These are phyloP conservation scores for Vicia villosa DNA, from an alignment of 306 rosid genomes.

Conservation along the genomic window DNA sequence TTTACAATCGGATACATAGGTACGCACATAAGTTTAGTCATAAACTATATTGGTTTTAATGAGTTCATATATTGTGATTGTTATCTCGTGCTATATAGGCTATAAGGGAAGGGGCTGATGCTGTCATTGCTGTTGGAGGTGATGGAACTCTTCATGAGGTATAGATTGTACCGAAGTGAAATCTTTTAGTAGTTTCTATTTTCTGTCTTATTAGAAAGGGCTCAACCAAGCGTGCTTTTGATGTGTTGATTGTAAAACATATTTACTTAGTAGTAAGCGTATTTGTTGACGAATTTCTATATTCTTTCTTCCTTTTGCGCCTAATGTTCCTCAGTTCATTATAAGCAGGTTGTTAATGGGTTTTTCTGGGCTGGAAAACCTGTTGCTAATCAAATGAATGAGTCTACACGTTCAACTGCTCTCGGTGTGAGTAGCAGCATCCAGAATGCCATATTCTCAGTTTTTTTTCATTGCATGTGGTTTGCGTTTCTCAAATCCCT, in stretches of 20 bases:
- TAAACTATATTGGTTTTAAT: not conserved
- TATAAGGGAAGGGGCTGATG: slow-evolving; percentile 85
- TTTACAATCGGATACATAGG: not conserved
- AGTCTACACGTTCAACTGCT: slow-evolving; percentile 71
- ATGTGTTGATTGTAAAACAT: not conserved
- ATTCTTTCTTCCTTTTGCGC: not conserved
- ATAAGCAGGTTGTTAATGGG: slow-evolving; percentile 89
- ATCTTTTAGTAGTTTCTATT: slow-evolving; percentile 14
- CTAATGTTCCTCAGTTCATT: slow-evolving; percentile 27
- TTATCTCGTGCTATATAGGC: slow-evolving; percentile 57
- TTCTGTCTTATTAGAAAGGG: slow-evolving; percentile 1
- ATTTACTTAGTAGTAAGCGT: not conserved
- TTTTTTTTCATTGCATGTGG: slow-evolving; percentile 7
- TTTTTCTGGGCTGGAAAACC: slow-evolving; percentile 96
- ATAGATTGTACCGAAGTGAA: slow-evolving; percentile 1
- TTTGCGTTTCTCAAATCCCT: slow-evolving; percentile 29
- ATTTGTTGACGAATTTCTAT: slow-evolving; percentile 8
- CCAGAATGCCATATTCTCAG: slow-evolving; percentile 23
- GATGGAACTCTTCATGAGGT: slow-evolving; percentile 99
- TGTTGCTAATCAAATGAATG: slow-evolving; percentile 61
- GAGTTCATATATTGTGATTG: slow-evolving; percentile 24
- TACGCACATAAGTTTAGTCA: not conserved
- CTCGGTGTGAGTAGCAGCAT: slow-evolving; percentile 79
- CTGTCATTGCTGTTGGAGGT: slow-evolving; percentile 96
- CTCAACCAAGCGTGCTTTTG: slow-evolving; percentile 3